Evolutionary conservation across 2,329 filamentous ascomycete species (phyloP).

Genomic region (Colletotrichum viniferum): DNA sequence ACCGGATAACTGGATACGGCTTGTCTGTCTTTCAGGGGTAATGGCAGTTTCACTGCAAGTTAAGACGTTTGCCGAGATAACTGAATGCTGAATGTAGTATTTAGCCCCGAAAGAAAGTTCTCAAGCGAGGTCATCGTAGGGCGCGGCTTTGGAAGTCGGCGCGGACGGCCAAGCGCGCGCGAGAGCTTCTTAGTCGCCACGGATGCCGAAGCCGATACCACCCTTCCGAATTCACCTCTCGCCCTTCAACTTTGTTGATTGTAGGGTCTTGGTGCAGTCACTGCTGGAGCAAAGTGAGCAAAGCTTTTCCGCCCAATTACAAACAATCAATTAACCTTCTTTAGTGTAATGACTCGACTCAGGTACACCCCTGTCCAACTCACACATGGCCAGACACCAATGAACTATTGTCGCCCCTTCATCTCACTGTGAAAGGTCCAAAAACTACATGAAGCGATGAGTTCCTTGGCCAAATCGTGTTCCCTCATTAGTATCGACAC

Average conservation of each 20-base stretch:
- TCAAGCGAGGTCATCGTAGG: fast-evolving
- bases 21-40: background rate
- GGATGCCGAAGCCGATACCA: background rate
- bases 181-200: background rate
- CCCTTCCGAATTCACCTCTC: fast-evolving
- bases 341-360: background rate
- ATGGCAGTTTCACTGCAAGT: background rate
- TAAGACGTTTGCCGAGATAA: background rate
- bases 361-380: background rate
- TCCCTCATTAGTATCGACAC: fast-evolving
- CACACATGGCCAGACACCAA: background rate
- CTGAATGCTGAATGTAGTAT: background rate
- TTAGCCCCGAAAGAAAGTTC: background rate
- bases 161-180: background rate
- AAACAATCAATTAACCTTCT: background rate
- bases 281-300: background rate
- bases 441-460: background rate
- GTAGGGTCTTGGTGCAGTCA: fast-evolving
- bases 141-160: background rate
- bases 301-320: background rate
- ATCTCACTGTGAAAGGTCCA: background rate
- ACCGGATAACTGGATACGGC: background rate
- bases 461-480: background rate
- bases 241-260: background rate
- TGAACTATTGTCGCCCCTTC: background rate